Base-by-base conservation (phyloP, 176 grass and related monocot genomes). In the Avena sativa region DNA sequence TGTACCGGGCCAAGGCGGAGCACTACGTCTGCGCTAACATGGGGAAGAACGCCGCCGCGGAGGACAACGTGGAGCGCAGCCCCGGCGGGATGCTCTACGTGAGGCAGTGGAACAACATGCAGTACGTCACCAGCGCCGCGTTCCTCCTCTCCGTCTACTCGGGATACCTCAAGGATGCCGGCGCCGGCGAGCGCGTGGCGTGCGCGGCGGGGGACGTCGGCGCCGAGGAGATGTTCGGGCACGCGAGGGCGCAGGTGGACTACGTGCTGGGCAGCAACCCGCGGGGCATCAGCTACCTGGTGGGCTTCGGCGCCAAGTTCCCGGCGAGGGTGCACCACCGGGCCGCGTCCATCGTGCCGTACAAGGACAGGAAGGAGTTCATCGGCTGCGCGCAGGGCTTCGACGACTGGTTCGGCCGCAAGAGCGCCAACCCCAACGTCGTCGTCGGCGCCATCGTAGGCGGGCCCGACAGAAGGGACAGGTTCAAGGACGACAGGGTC, bases 71-170 rank as follows among this genome's bases (percentile, higher is more conserved):
- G 56, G 89, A 96, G 85, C 90, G 89, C 9, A 96, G 92, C 73
- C 88, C 68, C 3, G 88, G 90, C 3, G 92, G 92, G 84, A 93
- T 96, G 92, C 92, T 96, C 38, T 93, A 91, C 72, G 43, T 93
- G 2, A 85, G 92, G 1, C 85, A 93, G 30, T 94, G 94, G 94
- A 96, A 96, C 92, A 96, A 96, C 87, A 89, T 96, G 92, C 94
- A 96, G 80, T 93, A 96, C 25, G 92, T 96, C 3, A 91, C 94
- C 12, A 77, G 81, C 36, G 92, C 92, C 0, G 92, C 92, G 0
- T 94, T 94, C 88, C 87, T 96, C 12, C 87, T 96, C 7, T 83
- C 89, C 71, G 88, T 16, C 62, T 96, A 92, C 90, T 94, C 92
- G 0, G 79, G 64, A n/a, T 92, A 93, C 91, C 89, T 96, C 5